Evolutionary conservation across 345 rosid genomes (phyloP).

Genomic region (Populus tremula): DNA sequence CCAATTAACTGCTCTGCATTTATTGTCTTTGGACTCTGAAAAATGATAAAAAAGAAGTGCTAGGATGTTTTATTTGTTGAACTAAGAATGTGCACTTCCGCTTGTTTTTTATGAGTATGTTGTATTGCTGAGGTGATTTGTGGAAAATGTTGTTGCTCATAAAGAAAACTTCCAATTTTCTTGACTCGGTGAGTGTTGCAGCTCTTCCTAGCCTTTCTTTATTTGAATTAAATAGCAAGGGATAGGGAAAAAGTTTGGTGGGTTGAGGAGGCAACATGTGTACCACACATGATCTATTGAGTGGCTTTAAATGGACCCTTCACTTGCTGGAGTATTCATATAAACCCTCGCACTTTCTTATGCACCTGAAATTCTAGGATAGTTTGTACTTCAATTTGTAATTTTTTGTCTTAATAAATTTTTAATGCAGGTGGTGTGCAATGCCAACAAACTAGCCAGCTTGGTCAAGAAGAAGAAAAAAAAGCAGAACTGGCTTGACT

Average conservation of each 20-base stretch:
- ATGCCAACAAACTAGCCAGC: slow-evolving; percentile 79
- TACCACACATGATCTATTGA: not conserved
- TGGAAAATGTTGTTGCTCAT: not conserved
- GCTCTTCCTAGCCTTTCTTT: not conserved
- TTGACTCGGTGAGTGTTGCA: not conserved
- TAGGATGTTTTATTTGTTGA: not conserved
- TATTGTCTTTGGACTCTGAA: not conserved
- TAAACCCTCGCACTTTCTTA: not conserved
- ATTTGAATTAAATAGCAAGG: not conserved
- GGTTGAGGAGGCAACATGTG: not conserved
- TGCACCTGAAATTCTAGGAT: not conserved
- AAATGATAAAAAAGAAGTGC: not conserved
- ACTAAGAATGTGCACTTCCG: not conserved
- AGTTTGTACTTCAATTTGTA: not conserved
- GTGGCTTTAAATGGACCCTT: not conserved
- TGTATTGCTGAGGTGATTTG: not conserved
- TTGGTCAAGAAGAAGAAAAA: slow-evolving; percentile 66
- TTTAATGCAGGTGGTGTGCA: slow-evolving; percentile 63
- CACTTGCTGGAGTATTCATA: not conserved
- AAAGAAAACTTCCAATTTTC: not conserved
- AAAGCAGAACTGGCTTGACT: slow-evolving; percentile 84
- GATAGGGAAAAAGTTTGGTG: not conserved
- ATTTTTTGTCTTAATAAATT: not conserved
- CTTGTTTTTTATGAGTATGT: not conserved
- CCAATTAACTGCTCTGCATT: not conserved